These are phyloP conservation scores for Termitomyces sp. DNA, from an alignment of 768 basidiomycete species.

Conservation along the genomic window DNA sequence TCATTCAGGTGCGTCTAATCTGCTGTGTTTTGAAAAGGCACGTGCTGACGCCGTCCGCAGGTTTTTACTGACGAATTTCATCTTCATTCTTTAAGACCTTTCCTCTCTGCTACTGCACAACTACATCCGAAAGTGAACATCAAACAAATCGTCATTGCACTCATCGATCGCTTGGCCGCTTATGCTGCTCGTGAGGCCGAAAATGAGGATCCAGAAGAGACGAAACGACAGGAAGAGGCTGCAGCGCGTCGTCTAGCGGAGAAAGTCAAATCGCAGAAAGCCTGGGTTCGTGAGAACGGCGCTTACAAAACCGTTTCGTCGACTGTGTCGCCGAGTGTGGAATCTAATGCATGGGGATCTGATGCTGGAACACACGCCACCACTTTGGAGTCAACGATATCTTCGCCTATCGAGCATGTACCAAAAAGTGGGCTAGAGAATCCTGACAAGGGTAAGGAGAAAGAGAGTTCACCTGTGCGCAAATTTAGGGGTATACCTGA, in stretches of 20 bases:
- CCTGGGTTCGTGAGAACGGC: slow-evolving; percentile 55
- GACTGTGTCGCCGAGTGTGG: slow-evolving; percentile 33
- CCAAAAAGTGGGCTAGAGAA: slow-evolving; percentile 25
- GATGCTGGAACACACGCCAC: slow-evolving; percentile 31
- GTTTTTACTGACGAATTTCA: slow-evolving; percentile 99
- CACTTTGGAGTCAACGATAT: slow-evolving; percentile 25
- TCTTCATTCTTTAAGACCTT: slow-evolving; percentile 90
- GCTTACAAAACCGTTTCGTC: slow-evolving; percentile 31
- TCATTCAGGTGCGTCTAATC: slow-evolving; percentile 77
- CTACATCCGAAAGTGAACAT: slow-evolving; percentile 98
- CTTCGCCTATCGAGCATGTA: slow-evolving; percentile 23
- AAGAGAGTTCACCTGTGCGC: slow-evolving; percentile 51
- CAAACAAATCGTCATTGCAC: slow-evolving; percentile 95
- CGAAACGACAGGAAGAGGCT: slow-evolving; percentile 89
- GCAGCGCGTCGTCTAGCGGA: slow-evolving; percentile 86
- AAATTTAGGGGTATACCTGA: slow-evolving; percentile 97
- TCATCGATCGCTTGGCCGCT: slow-evolving; percentile 93
- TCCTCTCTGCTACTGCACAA: slow-evolving; percentile 94
- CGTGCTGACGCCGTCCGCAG: slow-evolving; percentile 33
- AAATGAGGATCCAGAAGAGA: slow-evolving; percentile 93
- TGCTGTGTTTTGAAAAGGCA: not conserved
- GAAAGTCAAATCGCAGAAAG: slow-evolving; percentile 75
- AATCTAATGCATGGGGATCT: slow-evolving; percentile 43
- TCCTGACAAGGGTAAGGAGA: slow-evolving; percentile 54
- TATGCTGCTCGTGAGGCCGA: slow-evolving; percentile 98